Evolutionary conservation across 116 monocot species (phyloP).

Genomic region (Phalaenopsis hybrid): DNA sequence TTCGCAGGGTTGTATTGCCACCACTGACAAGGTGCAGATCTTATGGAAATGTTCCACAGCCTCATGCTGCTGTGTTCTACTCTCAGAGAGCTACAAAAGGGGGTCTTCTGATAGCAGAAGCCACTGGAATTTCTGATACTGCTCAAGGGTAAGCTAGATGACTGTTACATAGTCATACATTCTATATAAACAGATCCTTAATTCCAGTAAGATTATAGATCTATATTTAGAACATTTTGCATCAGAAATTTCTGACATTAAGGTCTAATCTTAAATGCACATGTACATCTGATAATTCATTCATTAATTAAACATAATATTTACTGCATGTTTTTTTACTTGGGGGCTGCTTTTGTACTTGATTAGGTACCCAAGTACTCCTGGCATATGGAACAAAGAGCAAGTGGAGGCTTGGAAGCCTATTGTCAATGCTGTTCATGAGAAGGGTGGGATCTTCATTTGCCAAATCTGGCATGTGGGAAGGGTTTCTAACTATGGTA

Average conservation of each 20-base stretch:
- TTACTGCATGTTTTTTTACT: no score
- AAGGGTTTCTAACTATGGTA: conserved; percentile 1
- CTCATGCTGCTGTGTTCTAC: conserved; percentile 6
- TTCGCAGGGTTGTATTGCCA: conserved; percentile 3
- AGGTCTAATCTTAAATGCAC: no score
- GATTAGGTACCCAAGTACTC: neutral
- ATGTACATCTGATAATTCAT: no score
- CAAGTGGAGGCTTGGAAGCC: conserved; percentile 8
- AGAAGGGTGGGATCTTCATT: conserved; percentile 5
- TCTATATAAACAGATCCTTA: no score
- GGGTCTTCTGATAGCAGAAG: no score
- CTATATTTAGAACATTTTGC: no score
- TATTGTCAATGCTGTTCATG: conserved; percentile 2
- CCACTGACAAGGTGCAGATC: conserved; percentile 7
- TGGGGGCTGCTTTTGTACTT: no score
- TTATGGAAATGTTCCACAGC: conserved; percentile 7
- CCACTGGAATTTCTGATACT: conserved; percentile 9
- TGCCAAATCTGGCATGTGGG: no score
- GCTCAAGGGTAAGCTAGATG: conserved; percentile 2
- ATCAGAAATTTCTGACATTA: no score
- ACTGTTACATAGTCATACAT: no score
- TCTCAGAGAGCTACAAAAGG: conserved; percentile 6
- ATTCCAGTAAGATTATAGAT: no score
- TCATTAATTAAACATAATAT: no score
- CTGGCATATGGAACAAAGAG: conserved; percentile 5